Base-by-base conservation (phyloP, 768 basidiomycete species). In the Hygrocybe punicea region DNA sequence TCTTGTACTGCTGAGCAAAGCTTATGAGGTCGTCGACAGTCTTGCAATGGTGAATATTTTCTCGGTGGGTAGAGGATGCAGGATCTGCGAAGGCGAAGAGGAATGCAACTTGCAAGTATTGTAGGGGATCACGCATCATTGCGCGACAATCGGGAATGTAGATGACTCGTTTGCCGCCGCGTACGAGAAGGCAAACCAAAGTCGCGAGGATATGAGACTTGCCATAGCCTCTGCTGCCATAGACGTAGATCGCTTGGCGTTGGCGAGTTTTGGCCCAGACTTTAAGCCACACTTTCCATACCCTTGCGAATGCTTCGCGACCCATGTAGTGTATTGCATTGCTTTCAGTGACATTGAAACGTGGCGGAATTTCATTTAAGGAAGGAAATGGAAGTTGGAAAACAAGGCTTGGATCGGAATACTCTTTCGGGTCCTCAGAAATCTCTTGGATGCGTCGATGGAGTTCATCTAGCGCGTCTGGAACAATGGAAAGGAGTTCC, bases 401-500 rank as follows among this genome's bases (percentile, higher is more conserved):
- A 25, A 23, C 13, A 19, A 3, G 16, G 17, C n/a, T 17, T 19
- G 47, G 47, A 25, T 48, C 24, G 6, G 21, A 14, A 25, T 19
- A 48, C 17, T 8, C 7, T 3, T 48, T 48, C 16, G 19, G 21
- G 5, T 48, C 47, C 4, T 17, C 6, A 16, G 47, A 25, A 19
- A 25, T 48, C 24, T 48, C 25, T 19, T 17, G n/a, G 7, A 48
- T 48, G 14, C 25, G 16, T 23, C 14, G 47, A 48, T 48, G 47
- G 24, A 48, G 47, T 21, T 48, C 21, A 44, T 4, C 21, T n/a
- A 44, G 16, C 16, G 11, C 11, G 21, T 21, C 21, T 44, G 40
- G 16, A 44, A n/a, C 40, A 44, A 44, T 44, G 3, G 40, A 74
- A 44, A 29, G 29, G 29, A 29, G 29, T 8, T 29, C 8, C 29